Base-by-base conservation (phyloP, 2,329 filamentous ascomycete genomes). In the Pseudogymnoascus sp. region DNA sequence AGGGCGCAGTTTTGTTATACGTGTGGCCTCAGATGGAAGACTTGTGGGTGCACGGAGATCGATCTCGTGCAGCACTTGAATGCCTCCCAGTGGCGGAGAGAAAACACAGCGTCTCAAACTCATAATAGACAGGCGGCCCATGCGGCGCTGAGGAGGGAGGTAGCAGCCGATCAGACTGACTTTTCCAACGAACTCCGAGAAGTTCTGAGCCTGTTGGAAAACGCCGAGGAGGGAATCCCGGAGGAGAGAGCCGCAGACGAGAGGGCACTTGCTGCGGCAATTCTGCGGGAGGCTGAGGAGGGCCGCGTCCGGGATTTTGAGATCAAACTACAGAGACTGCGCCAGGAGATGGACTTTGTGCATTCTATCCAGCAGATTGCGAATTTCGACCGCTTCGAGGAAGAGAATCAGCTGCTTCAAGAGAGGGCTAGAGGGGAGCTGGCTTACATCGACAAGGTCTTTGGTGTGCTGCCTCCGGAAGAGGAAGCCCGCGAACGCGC, bases 1-100 rank as follows among this genome's bases (percentile, higher is more conserved):
- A 87, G 84, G 38, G 87, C 88, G 8, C 80, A 95, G 70, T 96
- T 96, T 74, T 96, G 91, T 78, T 95, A 93, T 77, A 83, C 93
- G 2, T 96, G 91, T 73, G 86, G 85, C 4, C 74, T 77, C 23
- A 81, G 79, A 63, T 96, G 91, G 91, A 83, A 86, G 68, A 89
- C 86, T 0, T 95, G 90, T 71, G 75, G 75, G 1, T 95, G 91
- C 72, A 80, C 76, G 1, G 78, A 79, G 74, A 68, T 74, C 11
- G 75, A 83, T 66, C 76, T 85, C 1, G 60, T 62, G 2, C 68
- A 63, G 1, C 65, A 81, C 38, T 82, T 83, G 64, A 47, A 66
- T 1, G 68, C 67, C 0, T 79, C 77, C 2, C 72, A 67, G 2
- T 67, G 59, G 7, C 74, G 78, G 10, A 74, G 78, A 4, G 67